phyloP scores from a whole-genome alignment of 1,139 yeast species.

The Candida sojae region DNA sequence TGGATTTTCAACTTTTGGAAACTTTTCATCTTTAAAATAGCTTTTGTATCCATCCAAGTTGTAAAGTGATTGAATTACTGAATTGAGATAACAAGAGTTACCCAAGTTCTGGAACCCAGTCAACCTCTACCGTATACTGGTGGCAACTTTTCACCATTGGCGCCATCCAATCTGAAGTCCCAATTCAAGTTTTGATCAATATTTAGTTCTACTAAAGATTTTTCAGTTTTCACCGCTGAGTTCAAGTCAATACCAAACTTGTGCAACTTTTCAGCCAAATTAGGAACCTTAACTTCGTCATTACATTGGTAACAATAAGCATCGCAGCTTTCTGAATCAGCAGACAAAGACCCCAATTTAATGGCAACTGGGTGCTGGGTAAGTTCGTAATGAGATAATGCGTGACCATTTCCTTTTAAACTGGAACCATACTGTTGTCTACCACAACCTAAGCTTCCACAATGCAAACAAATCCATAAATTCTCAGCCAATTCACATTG shows the following conservation, averaged over 20 bases:
- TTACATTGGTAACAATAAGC: constrained; percentile 86
- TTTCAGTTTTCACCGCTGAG: constrained; percentile 67
- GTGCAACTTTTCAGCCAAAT: constrained; percentile 48
- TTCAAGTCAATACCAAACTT: constrained; percentile 73
- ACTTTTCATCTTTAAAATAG: constrained; percentile 28
- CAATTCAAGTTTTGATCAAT: constrained; percentile 90
- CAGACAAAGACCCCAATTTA: constrained; percentile 83
- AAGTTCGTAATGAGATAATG: constrained; percentile 62
- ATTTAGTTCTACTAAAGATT: constrained; percentile 83
- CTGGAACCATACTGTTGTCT: constrained; percentile 86
- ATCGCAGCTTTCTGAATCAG: constrained; percentile 61
- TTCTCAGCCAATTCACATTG: constrained; percentile 67
- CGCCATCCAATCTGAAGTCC: constrained; percentile 84
- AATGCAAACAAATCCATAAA: constrained; percentile 87
- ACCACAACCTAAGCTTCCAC: constrained; percentile 92
- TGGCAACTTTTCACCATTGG: constrained; percentile 62
- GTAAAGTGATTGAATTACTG: constrained; percentile 71
- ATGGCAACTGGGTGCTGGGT: constrained; percentile 79
- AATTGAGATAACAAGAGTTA: constrained; percentile 86
- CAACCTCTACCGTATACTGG: constrained; percentile 68
- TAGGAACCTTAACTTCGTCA: constrained; percentile 83
- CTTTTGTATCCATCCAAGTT: constrained; percentile 39
- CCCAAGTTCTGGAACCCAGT: constrained; percentile 90
- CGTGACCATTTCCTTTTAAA: constrained; percentile 92
- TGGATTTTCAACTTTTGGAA: constrained; percentile 49